Evolutionary conservation across 768 basidiomycete genomes (phyloP), one percentile per base, ranked within the genome.

Genomic region (Cyathus striatus): DNA sequence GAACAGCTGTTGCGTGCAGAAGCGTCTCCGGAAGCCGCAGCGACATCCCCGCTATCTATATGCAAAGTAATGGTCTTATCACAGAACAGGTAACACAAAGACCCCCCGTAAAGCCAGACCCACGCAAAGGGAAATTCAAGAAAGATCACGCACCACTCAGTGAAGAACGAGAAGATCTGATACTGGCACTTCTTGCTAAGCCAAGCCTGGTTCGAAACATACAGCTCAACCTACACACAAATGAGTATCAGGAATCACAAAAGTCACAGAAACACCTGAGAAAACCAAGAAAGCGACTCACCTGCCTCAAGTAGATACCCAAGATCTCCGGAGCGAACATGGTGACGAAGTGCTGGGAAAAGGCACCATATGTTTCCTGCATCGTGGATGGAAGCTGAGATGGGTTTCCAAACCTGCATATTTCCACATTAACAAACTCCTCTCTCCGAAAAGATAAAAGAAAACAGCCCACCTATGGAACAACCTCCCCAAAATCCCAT

Each of bases 291-390:
- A n/a, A n/a, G n/a, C n/a, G n/a, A n/a, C n/a, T n/a, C n/a, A n/a
- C 77, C 61, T 78, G 75, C 17, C 62, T 72, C 18, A 93, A 70
- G 57, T 92, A 93, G 21, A 79, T 79, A 57, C 78, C 87, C 56
- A 93, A 69, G 46, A 94, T 91, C 58, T 93, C 88, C 0, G 92
- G 92, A 0, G 90, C 91, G 55, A 90, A 92, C 26, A 67, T 65
- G 3, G 74, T 69, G 4, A 86, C 78, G 52, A 92, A 92, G 59
- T 90, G 84, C 47, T 83, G 69, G 5, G 90, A 79, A 52, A 94
- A 94, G 1, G 64, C 55, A 3, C 65, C 68, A 51, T 92, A 93
- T 23, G 85, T 78, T 12, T 73, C 66, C 58, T 84, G 75, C 69
- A 89, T 68, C 9, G 83, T 69, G 41, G 70, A 75, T 0, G 90